Evolutionary conservation across 352 stramenopile genomes (phyloP), one percentile per base, ranked within the genome.

Genomic region (Globisporangium apiculatum): DNA sequence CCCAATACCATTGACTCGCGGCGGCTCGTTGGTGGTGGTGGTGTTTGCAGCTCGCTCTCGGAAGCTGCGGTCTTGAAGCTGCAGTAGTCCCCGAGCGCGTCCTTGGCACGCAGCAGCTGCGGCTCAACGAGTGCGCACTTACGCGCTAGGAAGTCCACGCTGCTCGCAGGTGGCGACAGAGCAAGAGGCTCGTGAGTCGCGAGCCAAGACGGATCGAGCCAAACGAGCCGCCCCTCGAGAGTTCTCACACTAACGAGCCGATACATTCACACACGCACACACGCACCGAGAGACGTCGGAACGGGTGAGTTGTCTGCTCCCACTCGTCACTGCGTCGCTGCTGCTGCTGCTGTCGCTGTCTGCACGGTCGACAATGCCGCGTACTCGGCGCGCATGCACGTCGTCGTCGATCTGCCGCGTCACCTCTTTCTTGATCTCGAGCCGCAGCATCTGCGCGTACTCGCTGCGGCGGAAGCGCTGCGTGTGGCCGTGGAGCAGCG

Each of bases 361-460:
- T 4, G 9, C 48, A 17, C 15, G 49, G 24, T 15, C 49, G 49
- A 7, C 15, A 17, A 64, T 17, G 2, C 38, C 51, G 3, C 60
- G 47, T 7, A 49, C 42, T 48, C 73, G 65, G 2, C 68, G 56
- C 7, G 43, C 41, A 6, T 15, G 50, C 3, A 87, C 73, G 18
- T 78, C 79, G 14, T 77, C 55, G 49, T 90, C 77, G 11, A 90
- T 87, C 62, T 90, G 80, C 48, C 65, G 58, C 9, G 74, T 69
- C 10, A 90, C 76, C 71, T 92, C 78, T 43, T 85, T 86, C 52
- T 89, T 86, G 53, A 92, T 89, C 48, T 88, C 79, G 4, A 64
- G 10, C 3, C 75, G 76, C 17, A 92, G 46, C 72, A 87, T 86
- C 2, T 61, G 72, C 1, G 85, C 68, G 38, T 91, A 92, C 35